phyloP scores from a whole-genome alignment of 805 yeast species.

The Ascoidea asiatica region DNA sequence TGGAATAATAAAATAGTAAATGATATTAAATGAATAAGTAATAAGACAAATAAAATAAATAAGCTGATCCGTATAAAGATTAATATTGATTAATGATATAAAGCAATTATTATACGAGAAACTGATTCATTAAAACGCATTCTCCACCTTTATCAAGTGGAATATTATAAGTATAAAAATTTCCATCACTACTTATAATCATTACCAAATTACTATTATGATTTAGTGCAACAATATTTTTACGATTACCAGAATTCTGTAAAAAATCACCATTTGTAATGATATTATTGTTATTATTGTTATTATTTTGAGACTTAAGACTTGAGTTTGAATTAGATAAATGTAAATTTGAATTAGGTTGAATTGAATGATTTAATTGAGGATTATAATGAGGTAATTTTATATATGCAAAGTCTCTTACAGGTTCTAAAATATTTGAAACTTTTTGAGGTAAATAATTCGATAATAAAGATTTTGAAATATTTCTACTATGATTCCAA shows the following conservation, averaged over 20 bases:
- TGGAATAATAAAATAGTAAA: too few species aligned
- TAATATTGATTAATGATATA: too few species aligned
- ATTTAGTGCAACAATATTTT: constrained; percentile 18
- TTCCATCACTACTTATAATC: constrained; percentile 40
- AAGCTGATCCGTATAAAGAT: too few species aligned
- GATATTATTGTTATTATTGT: background rate
- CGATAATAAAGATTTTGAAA: constrained; percentile 8
- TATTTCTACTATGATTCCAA: constrained; percentile 15
- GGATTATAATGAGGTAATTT: constrained; percentile 21
- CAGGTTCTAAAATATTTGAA: constrained; percentile 50
- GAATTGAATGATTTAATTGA: background rate
- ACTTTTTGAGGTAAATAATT: constrained; percentile 37
- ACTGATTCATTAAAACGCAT: constrained; percentile 43
- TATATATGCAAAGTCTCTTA: constrained; percentile 49
- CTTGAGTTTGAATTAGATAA: background rate
- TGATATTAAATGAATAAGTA: too few species aligned
- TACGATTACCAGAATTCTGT: background rate
- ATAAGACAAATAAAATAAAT: too few species aligned
- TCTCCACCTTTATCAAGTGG: constrained; percentile 52
- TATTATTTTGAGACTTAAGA: constrained; percentile 4
- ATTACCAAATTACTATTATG: constrained; percentile 22
- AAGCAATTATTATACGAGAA: too few species aligned
- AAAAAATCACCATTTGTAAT: background rate
- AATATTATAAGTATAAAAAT: constrained; percentile 37
- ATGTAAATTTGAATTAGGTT: background rate